Conservation (phyloP, 164 flowering plant genomes). For the Kingdonia uniflora region DNA sequence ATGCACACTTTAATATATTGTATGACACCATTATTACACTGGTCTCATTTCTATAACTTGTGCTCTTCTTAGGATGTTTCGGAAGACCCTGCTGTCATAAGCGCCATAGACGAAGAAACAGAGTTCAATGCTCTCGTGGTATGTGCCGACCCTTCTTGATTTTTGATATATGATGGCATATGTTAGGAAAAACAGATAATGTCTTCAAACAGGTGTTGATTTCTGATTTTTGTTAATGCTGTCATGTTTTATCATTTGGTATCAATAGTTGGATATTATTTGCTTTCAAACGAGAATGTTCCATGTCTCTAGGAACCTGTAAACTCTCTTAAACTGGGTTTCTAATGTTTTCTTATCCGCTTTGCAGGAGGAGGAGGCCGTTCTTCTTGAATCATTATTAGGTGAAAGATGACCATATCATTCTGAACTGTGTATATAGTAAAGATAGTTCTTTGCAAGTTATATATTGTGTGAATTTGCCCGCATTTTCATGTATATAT, state of each 20-base stretch:
- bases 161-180: too few relatives aligned
- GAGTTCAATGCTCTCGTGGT: slow-evolving; percentile 96
- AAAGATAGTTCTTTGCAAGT: too few relatives aligned
- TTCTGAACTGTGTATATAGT: too few relatives aligned
- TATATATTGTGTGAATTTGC: too few relatives aligned
- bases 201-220: too few relatives aligned
- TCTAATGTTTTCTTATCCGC: not conserved
- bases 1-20: too few relatives aligned
- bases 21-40: not conserved
- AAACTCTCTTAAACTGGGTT: not conserved
- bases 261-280: too few relatives aligned
- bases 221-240: too few relatives aligned
- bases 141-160: slow-evolving; percentile 13
- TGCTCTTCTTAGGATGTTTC: slow-evolving; percentile 49
- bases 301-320: not conserved
- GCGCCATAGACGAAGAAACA: slow-evolving; percentile 92
- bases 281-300: not conserved
- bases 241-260: too few relatives aligned
- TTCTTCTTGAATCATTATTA: slow-evolving; percentile 64
- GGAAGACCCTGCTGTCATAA: slow-evolving; percentile 71
- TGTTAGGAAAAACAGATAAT: too few relatives aligned
- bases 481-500: too few relatives aligned
- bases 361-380: slow-evolving; percentile 86
- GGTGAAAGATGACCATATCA: slow-evolving; percentile 35
- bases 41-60: not conserved